Evolutionary conservation across 345 rosid genomes (phyloP).

Genomic region (Boechera divaricarpa): DNA sequence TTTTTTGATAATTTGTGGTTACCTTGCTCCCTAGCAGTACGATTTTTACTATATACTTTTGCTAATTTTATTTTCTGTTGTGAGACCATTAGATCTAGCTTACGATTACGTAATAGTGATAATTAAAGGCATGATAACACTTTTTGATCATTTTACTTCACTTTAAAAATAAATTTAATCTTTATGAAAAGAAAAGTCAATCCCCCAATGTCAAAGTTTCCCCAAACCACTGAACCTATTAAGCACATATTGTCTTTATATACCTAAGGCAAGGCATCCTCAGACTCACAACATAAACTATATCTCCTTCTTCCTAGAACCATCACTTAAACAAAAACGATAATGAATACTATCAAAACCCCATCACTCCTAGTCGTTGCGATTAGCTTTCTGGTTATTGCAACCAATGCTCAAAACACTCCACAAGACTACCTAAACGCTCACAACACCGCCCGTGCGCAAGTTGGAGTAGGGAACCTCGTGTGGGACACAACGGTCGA

Average conservation of each 20-base stretch:
- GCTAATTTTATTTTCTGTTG: no score
- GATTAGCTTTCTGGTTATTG: slow-evolving; percentile 25
- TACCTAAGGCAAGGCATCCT: neutral
- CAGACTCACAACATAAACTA: slow-evolving; percentile 5
- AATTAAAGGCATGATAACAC: slow-evolving; percentile 12
- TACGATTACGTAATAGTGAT: no score
- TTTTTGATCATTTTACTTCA: neutral
- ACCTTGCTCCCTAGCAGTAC: no score
- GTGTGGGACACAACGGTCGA: slow-evolving; percentile 57
- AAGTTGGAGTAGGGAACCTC: slow-evolving; percentile 49
- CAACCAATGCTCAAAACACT: slow-evolving; percentile 46
- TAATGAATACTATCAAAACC: slow-evolving; percentile 24
- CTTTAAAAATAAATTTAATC: neutral
- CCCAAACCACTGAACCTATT: slow-evolving; percentile 5
- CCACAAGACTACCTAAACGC: slow-evolving; percentile 49
- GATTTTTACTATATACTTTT: no score
- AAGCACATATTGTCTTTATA: slow-evolving; percentile 22
- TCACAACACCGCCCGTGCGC: slow-evolving; percentile 56
- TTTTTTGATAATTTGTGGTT: no score
- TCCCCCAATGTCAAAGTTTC: slow-evolving; percentile 25
- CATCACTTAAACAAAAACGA: neutral
- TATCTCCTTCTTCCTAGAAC: neutral
- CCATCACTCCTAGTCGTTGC: slow-evolving; percentile 16
- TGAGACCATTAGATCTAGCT: no score
- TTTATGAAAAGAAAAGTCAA: slow-evolving; percentile 29